A percentile compares a stretch with the other conserved stretches of the same genome.
These are phyloP conservation scores for Glarea lozoyensis DNA, from an alignment of 495 filamentous ascomycete genomes.

Conservation along the genomic window DNA sequence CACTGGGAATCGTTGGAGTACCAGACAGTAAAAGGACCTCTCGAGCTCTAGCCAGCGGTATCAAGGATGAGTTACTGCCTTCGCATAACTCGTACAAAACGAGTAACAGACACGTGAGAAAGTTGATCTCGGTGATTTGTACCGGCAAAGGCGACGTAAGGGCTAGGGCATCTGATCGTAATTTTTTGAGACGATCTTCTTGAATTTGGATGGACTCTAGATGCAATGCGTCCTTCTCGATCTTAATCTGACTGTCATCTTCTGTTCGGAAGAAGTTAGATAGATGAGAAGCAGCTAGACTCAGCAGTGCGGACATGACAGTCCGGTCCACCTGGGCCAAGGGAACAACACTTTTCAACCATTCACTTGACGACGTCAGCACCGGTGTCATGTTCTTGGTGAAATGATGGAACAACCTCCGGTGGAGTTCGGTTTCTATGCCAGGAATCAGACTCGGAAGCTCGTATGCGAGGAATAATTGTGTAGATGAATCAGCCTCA, in stretches of 20 bases:
- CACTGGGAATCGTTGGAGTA: neutral
- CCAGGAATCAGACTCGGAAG: slow-evolving; percentile 6
- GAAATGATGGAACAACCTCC: slow-evolving; percentile 11
- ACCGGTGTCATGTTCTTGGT: slow-evolving; percentile 2
- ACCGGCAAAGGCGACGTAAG: neutral
- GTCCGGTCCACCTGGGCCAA: slow-evolving; percentile 5
- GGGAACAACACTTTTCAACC: slow-evolving; percentile 8
- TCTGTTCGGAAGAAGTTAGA: neutral
- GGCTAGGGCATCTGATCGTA: neutral
- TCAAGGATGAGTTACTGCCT: slow-evolving; percentile 2
- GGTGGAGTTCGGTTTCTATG: slow-evolving; percentile 3
- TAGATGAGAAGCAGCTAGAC: slow-evolving; percentile 8
- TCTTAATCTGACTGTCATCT: neutral
- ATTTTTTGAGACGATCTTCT: neutral
- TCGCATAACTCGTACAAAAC: slow-evolving; percentile 12
- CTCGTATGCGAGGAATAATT: neutral
- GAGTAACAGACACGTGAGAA: slow-evolving; percentile 10
- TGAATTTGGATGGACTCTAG: slow-evolving; percentile 5
- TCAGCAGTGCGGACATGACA: slow-evolving; percentile 8
- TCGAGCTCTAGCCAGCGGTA: slow-evolving; percentile 6
- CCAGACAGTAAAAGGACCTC: neutral
- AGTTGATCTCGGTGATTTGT: slow-evolving; percentile 3
- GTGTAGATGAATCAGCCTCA: neutral
- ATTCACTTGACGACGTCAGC: slow-evolving; percentile 10
- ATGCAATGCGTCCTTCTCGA: slow-evolving; percentile 6